Conservation (phyloP, 2,329 filamentous ascomycete genomes). For the Xenosphaeropsis pyriputrescens region DNA sequence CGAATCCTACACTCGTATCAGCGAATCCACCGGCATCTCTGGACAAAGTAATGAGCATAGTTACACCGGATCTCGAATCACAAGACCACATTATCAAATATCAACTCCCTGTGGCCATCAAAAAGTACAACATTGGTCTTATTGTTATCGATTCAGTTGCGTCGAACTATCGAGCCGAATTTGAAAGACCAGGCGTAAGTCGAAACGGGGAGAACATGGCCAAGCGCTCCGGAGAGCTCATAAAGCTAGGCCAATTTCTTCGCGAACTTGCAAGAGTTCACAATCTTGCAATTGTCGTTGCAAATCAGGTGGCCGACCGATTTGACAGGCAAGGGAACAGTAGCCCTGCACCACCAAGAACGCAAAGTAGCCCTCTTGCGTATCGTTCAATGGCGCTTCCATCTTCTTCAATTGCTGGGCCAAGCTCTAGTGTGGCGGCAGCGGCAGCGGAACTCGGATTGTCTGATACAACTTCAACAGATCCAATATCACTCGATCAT, state of each 20-base stretch:
- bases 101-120: constrained; percentile 76
- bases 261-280: constrained; percentile 61
- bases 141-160: constrained; percentile 84
- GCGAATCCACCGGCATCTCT: constrained; percentile 35
- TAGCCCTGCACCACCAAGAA: constrained; percentile 3
- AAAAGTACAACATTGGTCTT: constrained; percentile 63
- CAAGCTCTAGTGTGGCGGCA: background rate
- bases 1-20: constrained; percentile 43
- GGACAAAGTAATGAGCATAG: constrained; percentile 64
- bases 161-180: constrained; percentile 90
- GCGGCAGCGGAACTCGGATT: constrained; percentile 1
- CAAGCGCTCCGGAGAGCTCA: constrained; percentile 60
- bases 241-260: constrained; percentile 61
- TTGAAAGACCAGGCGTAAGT: constrained; percentile 39
- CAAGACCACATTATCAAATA: constrained; percentile 92
- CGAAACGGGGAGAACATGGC: constrained; percentile 44
- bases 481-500: constrained; percentile 63
- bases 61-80: constrained; percentile 78
- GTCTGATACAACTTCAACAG: constrained; percentile 14
- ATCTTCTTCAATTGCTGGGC: background rate
- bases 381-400: constrained; percentile 1
- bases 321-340: constrained; percentile 29
- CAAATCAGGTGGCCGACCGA: constrained; percentile 90
- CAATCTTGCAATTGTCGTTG: constrained; percentile 72
- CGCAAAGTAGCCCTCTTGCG: constrained; percentile 13